Conservation (phyloP, 345 rosid genomes). For the Streptanthus diversifolius region DNA sequence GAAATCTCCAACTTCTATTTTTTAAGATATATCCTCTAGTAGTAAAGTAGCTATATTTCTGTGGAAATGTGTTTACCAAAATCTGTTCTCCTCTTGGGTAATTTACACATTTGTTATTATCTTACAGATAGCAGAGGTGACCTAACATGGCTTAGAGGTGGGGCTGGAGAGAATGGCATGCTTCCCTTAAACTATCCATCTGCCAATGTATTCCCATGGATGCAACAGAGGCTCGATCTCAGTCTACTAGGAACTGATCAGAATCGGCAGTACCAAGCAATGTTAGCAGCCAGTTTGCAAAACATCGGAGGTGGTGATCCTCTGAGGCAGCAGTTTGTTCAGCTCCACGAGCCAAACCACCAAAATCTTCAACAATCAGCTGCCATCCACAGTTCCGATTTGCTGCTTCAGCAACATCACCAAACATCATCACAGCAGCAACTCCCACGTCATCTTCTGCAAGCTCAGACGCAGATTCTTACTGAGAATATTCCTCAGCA, state of each 20-base stretch:
- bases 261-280: slow-evolving; percentile 57
- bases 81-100: background rate
- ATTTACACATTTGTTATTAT: background rate
- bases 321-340: slow-evolving; percentile 47
- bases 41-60: too few species aligned
- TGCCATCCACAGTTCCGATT: slow-evolving; percentile 34
- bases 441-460: slow-evolving; percentile 42
- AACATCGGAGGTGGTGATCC: slow-evolving; percentile 47
- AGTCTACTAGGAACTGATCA: slow-evolving; percentile 44
- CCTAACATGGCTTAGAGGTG: slow-evolving; percentile 56
- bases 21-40: background rate
- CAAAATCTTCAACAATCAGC: slow-evolving; percentile 51
- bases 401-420: slow-evolving; percentile 49
- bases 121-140: slow-evolving; percentile 51
- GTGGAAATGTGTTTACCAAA: background rate
- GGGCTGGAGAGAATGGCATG: slow-evolving; percentile 52
- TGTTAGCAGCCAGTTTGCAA: slow-evolving; percentile 46
- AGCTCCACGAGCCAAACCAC: slow-evolving; percentile 48
- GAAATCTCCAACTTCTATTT: background rate
- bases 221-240: slow-evolving; percentile 58
- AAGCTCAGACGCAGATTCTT: slow-evolving; percentile 40
- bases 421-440: slow-evolving; percentile 42
- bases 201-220: slow-evolving; percentile 50
- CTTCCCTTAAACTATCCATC: slow-evolving; percentile 53
- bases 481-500: slow-evolving; percentile 39